Evolutionary conservation across 176 grass and related monocot species (phyloP).

Genomic region (Eleusine coracana): DNA sequence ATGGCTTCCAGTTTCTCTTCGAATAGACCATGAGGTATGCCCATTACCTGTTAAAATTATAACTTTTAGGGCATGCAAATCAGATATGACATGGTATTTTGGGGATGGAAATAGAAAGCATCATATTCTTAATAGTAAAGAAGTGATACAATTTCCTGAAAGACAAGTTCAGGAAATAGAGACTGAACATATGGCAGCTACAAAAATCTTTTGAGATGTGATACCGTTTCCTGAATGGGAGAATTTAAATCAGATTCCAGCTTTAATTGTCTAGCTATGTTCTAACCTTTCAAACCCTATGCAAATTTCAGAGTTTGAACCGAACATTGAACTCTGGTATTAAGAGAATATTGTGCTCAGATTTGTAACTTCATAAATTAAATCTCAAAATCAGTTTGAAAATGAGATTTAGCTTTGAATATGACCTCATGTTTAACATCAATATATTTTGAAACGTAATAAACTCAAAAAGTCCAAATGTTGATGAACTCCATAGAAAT

Average conservation of each 20-base stretch:
- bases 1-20: slow-evolving; percentile 81
- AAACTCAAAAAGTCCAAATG: neutral
- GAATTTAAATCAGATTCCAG: neutral
- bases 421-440: neutral
- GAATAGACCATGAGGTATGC: slow-evolving; percentile 70
- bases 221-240: too few species aligned
- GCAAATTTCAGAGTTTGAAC: neutral
- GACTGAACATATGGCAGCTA: too few species aligned
- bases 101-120: neutral
- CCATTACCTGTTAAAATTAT: slow-evolving; percentile 63
- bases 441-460: neutral
- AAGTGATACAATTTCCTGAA: too few species aligned
- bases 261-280: neutral
- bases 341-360: neutral
- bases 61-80: too few species aligned
- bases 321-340: neutral
- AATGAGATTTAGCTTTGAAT: neutral
- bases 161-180: too few species aligned
- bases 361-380: neutral
- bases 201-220: too few species aligned
- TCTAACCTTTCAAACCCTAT: neutral
- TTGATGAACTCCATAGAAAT: neutral
- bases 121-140: neutral
- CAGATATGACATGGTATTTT: too few species aligned
- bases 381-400: neutral